phyloP scores from a whole-genome alignment of 257 asterid genomes.

The Cinchona pubescens region DNA sequence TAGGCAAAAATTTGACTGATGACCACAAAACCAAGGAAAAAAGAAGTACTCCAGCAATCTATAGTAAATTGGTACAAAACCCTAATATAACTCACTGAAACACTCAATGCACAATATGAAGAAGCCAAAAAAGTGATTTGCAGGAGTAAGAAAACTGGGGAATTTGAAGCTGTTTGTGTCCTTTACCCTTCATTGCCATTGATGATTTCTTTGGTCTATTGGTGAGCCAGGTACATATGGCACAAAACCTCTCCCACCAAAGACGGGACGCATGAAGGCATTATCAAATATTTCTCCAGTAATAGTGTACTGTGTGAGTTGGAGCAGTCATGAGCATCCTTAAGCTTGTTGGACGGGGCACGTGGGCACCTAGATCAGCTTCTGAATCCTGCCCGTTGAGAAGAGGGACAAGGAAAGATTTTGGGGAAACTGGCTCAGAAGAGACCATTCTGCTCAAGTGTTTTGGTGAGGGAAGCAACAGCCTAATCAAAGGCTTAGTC shows the following conservation, averaged over 20 bases:
- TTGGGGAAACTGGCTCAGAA: slow-evolving; percentile 61
- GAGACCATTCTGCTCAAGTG: slow-evolving; percentile 54
- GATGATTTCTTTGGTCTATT: slow-evolving; percentile 44
- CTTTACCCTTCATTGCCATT: slow-evolving; percentile 29
- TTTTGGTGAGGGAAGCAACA: slow-evolving; percentile 54
- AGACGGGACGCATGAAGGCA: slow-evolving; percentile 91
- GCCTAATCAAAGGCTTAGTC: slow-evolving; percentile 75
- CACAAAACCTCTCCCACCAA: slow-evolving; percentile 96
- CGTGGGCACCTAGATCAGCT: slow-evolving; percentile 33
- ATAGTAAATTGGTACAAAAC: slow-evolving; percentile 1
- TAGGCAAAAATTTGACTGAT: slow-evolving; percentile 14
- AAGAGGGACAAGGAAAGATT: slow-evolving; percentile 64
- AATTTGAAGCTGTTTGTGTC: slow-evolving; percentile 6
- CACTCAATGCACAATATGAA: background rate
- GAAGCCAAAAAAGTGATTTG: slow-evolving; percentile 8
- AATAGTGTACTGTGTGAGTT: slow-evolving; percentile 73
- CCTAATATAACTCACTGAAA: slow-evolving; percentile 4
- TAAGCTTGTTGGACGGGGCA: slow-evolving; percentile 73
- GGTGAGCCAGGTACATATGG: slow-evolving; percentile 88
- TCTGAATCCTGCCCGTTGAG: slow-evolving; percentile 53
- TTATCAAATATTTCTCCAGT: slow-evolving; percentile 92
- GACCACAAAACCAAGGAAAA: slow-evolving; percentile 17
- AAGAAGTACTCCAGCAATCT: slow-evolving; percentile 8
- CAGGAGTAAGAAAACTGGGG: background rate
- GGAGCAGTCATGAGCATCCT: slow-evolving; percentile 77